A percentile compares a stretch with the other conserved stretches of the same genome.
These are phyloP conservation scores for Talaromyces piceae DNA, from an alignment of 2,329 filamentous ascomycete species.

Conservation along the genomic window DNA sequence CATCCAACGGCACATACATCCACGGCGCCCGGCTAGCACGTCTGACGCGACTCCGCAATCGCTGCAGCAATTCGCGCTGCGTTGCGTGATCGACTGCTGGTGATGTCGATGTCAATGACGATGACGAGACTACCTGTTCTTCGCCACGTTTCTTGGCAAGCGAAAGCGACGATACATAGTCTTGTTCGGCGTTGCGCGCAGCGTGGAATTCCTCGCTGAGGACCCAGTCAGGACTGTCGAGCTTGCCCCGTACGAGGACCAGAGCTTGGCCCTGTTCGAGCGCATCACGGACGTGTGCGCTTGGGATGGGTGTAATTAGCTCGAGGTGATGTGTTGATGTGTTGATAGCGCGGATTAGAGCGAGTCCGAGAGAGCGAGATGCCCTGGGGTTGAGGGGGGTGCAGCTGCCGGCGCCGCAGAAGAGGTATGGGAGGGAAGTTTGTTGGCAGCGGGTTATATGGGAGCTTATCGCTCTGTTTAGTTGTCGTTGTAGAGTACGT, in stretches of 20 bases:
- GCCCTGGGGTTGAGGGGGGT: slow-evolving; percentile 40
- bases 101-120: no score
- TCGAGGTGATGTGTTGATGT: slow-evolving; percentile 33
- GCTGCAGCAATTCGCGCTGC: slow-evolving; percentile 16
- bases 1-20: slow-evolving; percentile 32
- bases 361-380: slow-evolving; percentile 45
- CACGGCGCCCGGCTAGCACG: slow-evolving; percentile 34
- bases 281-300: slow-evolving; percentile 21
- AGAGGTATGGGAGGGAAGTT: slow-evolving; percentile 46
- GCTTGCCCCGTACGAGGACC: slow-evolving; percentile 41
- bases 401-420: slow-evolving; percentile 33
- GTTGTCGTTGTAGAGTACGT: no score
- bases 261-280: slow-evolving; percentile 33
- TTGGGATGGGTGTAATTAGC: slow-evolving; percentile 42
- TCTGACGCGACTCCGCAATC: slow-evolving; percentile 27
- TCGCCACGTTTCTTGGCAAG: slow-evolving; percentile 16
- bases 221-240: slow-evolving; percentile 41
- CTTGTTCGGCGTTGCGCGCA: slow-evolving; percentile 29
- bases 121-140: no score
- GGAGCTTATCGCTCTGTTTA: slow-evolving; percentile 9
- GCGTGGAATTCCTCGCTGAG: slow-evolving; percentile 37
- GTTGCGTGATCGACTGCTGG: neutral
- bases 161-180: slow-evolving; percentile 20
- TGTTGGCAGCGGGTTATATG: slow-evolving; percentile 34
- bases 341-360: slow-evolving; percentile 38